Evolutionary conservation across 1,284 basidiomycete genomes (phyloP), one percentile per base, ranked within the genome.

Genomic region (Porodaedalea pini): DNA sequence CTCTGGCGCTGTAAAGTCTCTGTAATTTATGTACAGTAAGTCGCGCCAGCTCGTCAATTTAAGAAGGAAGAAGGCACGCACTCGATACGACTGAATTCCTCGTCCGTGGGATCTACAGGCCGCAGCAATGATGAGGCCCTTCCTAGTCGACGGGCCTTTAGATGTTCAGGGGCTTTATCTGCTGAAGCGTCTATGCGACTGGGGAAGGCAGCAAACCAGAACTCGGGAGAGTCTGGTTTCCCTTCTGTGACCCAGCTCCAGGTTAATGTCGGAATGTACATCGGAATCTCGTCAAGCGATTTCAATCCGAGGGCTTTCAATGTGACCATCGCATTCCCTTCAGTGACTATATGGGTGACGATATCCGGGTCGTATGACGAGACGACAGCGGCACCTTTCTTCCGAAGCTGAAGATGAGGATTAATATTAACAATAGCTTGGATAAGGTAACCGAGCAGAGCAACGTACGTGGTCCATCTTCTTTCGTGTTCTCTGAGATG

Each of bases 311-410:
- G 59, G 3, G 66, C 59, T 69, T 67, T 48, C 65, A 83, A 50
- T 57, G 76, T 64, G 70, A 66, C 56, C 60, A 63, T 39, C 5
- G 54, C 54, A n/a, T 65, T 66, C 0, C 73, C 69, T 51, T 81
- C 80, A 3, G 80, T 80, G 34, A 89, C 73, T 54, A 90, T 83
- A 64, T 88, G 83, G 1, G 87, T 88, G 21, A 84, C 78, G 6
- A 68, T 60, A 3, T 65, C 60, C 0, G 79, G 71, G 59, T 88
- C 80, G 63, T 78, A 90, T 36, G 65, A 71, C 2, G 83, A 75
- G 40, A 80, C 66, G 7, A 88, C 69, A 15, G 70, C 78, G 31
- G 79, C 86, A 15, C 86, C 86, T 60, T 79, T 70, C 61, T 73
- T 74, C 40, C 81, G 69, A 34, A 88, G 79, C 86, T 88, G 53